Evolutionary conservation across 2,329 filamentous ascomycete genomes (phyloP), one percentile per base, ranked within the genome.

Genomic region (Hirsutella rhossiliensis): DNA sequence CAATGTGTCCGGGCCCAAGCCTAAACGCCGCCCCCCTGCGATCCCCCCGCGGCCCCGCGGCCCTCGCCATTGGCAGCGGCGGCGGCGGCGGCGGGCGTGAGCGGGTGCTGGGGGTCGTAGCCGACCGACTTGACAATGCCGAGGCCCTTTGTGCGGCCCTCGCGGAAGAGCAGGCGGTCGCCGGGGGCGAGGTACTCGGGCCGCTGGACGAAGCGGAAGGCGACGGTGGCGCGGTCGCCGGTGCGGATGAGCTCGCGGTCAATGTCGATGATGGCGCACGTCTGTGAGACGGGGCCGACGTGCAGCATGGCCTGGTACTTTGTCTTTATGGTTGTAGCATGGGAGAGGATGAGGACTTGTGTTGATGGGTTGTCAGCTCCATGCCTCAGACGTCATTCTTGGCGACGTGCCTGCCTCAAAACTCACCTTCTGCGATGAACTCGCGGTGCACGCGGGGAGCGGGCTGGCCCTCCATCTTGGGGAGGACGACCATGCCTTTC

Each of bases 251-350:
- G 92, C 23, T 85, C 84, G n/a, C 90, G 81, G 60, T 98, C 92
- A 52, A 98, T 92, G 57, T 96, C 92, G 56, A 98, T 94, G 58
- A 98, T 96, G 11, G 88, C 82, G 58, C 92, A 98, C 0, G 92
- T 98, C 66, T 98, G 92, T 36, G 84, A 87, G 38, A 98, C 85
- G 0, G 92, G 86, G 0, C 92, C 92, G 5, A 98, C 89, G 55
- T 98, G 92, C 19, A 98, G 74, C 89, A 97, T 98, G 1, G 92
- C 92, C 67, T 98, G 92, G 53, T 98, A 98, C 56, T 88, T 90
- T 1, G 82, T 87, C 63, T 94, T 92, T 63, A 98, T 98, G 38
- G 92, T 98, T 0, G 92, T 98, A 0, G 90, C 88, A 57, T 98
- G 92, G 4, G 86, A 94, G 7, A 98, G 73, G 52, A 98, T 97